Base-by-base conservation (phyloP, 2,329 filamentous ascomycete species). In the Cladorrhinum sp. region DNA sequence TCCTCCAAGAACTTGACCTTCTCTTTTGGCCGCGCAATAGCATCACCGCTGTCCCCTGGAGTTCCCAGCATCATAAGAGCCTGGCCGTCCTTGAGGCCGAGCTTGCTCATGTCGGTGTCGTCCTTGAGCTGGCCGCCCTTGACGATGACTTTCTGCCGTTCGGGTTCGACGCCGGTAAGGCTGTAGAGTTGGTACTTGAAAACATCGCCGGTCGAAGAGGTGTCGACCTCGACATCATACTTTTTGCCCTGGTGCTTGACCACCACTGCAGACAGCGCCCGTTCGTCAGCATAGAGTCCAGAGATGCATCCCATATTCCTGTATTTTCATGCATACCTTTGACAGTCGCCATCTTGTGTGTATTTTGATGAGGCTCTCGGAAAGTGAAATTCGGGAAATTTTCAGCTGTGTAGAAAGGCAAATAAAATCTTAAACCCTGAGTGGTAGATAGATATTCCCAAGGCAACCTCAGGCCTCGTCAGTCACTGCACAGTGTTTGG, bases 171-270 rank as follows among this genome's bases (percentile, higher is more conserved):
- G 63, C 91, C 92, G 51, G 95, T 99, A 59, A 99, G 81, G 64
- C 93, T 97, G 79, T 89, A 99, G 61, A 99, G 85, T 75, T 98
- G 95, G 71, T 90, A 91, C 76, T 98, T 99, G 81, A 99, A 92
- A 60, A 90, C 91, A 76, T 97, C 92, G 76, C 95, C 95, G 64
- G 87, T 92, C 50, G 91, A 88, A 24, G 85, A 81, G 49, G 90
- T 83, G 73, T 98, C 93, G 70, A 99, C 85, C 64, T 98, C 93
- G 74, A 99, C 85, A 72, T 98, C 88, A 79, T 98, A 90, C 74
- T 93, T 93, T 76, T 95, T 97, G 79, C 93, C 93, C 73, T 92
- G 88, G 75, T 99, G 93, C 78, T 96, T 98, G 68, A 99, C 89
- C 73, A 92, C 82, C 68, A 99, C 93, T 96, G 65, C 12, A 56